A percentile compares a stretch with the other conserved stretches of the same genome.
Conservation (phyloP, 164 flowering plant species). For the Taxillus chinensis region DNA sequence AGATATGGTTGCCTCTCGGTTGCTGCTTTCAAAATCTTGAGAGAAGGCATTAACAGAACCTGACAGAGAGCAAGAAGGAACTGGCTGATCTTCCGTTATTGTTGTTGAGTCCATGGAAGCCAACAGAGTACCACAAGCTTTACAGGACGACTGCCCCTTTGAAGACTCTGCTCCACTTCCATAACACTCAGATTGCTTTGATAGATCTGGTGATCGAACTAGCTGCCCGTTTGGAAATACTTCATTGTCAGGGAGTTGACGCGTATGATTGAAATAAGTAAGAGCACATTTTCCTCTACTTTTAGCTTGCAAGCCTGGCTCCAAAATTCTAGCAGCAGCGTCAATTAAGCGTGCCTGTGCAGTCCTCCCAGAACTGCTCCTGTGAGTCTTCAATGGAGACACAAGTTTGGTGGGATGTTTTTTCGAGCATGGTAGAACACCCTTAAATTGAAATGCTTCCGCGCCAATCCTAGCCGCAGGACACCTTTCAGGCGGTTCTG, state of each 20-base stretch:
- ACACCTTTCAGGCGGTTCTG: conserved; percentile 44
- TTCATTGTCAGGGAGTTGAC: conserved; percentile 15
- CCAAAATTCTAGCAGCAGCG: conserved; percentile 77
- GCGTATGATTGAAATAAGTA: conserved; percentile 30
- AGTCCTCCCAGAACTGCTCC: conserved; percentile 36
- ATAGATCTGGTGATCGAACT: conserved; percentile 6
- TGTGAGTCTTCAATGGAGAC: conserved; percentile 65
- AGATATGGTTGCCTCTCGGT: conserved; percentile 10
- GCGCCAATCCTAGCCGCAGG: conserved; percentile 50
- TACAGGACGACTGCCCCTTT: conserved; percentile 39
- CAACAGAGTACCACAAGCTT: conserved; percentile 43
- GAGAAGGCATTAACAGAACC: conserved; percentile 18
- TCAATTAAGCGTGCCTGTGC: conserved; percentile 53
- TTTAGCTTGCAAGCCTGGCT: conserved; percentile 75
- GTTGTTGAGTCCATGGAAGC: conserved; percentile 18
- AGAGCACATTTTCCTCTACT: conserved; percentile 47
- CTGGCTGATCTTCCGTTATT: conserved; percentile 11
- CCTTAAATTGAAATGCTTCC: conserved; percentile 62
- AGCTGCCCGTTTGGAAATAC: conserved; percentile 14
- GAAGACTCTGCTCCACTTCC: conserved; percentile 13
- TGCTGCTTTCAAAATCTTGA: conserved; percentile 20
- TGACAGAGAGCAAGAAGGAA: conserved; percentile 15
- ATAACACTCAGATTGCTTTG: conserved; percentile 14
- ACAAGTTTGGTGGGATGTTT: conserved; percentile 57
- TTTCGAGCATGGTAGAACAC: conserved; percentile 44